phyloP scores from a whole-genome alignment of 2,329 filamentous ascomycete species.

The Pseudogymnoascus pannorum region DNA sequence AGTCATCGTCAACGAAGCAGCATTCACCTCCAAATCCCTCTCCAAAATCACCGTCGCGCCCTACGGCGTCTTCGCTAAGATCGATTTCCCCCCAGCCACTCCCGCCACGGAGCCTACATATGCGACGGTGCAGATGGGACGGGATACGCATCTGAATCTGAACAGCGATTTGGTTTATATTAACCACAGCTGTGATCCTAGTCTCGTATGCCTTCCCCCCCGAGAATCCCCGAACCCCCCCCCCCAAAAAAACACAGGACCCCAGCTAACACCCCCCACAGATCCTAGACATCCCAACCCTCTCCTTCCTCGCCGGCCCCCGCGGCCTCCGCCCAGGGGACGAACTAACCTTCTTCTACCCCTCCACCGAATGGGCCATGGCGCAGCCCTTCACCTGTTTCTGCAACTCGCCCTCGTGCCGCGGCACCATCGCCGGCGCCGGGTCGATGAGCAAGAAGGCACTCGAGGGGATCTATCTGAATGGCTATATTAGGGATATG shows the following conservation, averaged over 20 bases:
- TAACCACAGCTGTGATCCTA: slow-evolving; percentile 61
- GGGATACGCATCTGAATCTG: slow-evolving; percentile 49
- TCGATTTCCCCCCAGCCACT: slow-evolving; percentile 57
- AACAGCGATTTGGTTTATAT: slow-evolving; percentile 62
- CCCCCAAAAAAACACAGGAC: neutral
- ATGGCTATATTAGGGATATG: slow-evolving; percentile 51
- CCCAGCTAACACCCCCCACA: slow-evolving; percentile 25
- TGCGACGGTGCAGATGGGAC: slow-evolving; percentile 55
- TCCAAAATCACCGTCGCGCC: slow-evolving; percentile 49
- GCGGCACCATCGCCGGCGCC: slow-evolving; percentile 56
- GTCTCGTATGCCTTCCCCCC: slow-evolving; percentile 44
- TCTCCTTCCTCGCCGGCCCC: slow-evolving; percentile 51
- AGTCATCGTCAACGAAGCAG: slow-evolving; percentile 42
- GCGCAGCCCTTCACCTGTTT: slow-evolving; percentile 56
- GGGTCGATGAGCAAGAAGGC: slow-evolving; percentile 47
- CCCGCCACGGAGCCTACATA: slow-evolving; percentile 50
- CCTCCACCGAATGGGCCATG: slow-evolving; percentile 69
- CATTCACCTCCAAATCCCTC: slow-evolving; percentile 53
- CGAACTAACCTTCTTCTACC: slow-evolving; percentile 67
- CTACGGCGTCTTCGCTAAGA: slow-evolving; percentile 58
- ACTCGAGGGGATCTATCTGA: slow-evolving; percentile 54
- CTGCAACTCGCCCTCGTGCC: slow-evolving; percentile 51
- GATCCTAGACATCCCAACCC: slow-evolving; percentile 53
- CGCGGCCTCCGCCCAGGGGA: slow-evolving; percentile 48
- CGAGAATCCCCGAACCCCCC: no score